phyloP scores from a whole-genome alignment of 2,329 filamentous ascomycete genomes.

The Cladosporium sp. region DNA sequence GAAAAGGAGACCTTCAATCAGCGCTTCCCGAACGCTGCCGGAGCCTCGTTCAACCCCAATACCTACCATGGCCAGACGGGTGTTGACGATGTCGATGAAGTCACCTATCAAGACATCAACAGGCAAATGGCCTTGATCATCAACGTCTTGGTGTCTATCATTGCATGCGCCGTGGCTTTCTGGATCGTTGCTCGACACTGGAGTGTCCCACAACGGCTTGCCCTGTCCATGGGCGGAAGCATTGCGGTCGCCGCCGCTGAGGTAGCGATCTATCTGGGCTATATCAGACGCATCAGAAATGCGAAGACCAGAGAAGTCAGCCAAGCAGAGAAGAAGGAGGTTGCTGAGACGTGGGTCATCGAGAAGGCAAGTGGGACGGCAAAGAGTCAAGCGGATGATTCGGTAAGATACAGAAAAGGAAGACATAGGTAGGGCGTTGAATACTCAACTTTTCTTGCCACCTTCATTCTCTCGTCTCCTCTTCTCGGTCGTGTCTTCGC shows the following conservation, averaged over 20 bases:
- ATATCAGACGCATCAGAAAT: slow-evolving; percentile 63
- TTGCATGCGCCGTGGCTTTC: slow-evolving; percentile 69
- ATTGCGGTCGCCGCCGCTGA: slow-evolving; percentile 67
- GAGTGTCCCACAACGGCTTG: slow-evolving; percentile 63
- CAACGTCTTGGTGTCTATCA: slow-evolving; percentile 81
- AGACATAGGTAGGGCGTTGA: slow-evolving; percentile 34
- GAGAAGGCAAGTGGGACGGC: slow-evolving; percentile 4
- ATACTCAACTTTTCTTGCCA: neutral
- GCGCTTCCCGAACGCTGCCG: slow-evolving; percentile 49
- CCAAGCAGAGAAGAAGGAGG: slow-evolving; percentile 59
- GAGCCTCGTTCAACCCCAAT: slow-evolving; percentile 33
- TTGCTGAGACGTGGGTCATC: slow-evolving; percentile 65
- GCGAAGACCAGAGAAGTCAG: slow-evolving; percentile 58
- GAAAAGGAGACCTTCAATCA: slow-evolving; percentile 54
- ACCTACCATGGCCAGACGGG: slow-evolving; percentile 30
- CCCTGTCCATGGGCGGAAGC: slow-evolving; percentile 64
- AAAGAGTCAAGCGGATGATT: slow-evolving; percentile 22
- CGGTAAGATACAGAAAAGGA: slow-evolving; percentile 37
- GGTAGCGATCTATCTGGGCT: slow-evolving; percentile 69
- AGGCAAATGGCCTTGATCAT: slow-evolving; percentile 78
- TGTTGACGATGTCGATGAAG: slow-evolving; percentile 51
- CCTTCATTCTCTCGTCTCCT: neutral
- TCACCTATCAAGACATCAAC: slow-evolving; percentile 67
- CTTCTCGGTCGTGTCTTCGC: neutral
- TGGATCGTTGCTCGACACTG: slow-evolving; percentile 75